These are phyloP conservation scores for Echinosophora koreensis DNA, from an alignment of 306 rosid species.

Conservation along the genomic window DNA sequence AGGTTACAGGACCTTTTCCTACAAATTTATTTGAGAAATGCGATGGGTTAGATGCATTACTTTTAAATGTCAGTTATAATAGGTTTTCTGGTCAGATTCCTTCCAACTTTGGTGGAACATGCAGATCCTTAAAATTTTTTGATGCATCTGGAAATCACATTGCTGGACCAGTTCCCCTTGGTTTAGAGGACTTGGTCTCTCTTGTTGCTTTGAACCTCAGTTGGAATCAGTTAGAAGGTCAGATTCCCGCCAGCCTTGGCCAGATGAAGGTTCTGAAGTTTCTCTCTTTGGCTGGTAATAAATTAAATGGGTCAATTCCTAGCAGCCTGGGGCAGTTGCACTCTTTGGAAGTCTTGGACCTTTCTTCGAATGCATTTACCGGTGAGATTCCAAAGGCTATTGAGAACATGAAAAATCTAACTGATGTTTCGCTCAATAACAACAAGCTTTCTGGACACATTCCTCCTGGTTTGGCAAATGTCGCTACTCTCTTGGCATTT, in stretches of 20 bases:
- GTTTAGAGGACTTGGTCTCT: conserved; percentile 58
- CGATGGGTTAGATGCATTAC: conserved; percentile 61
- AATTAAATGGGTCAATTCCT: conserved; percentile 72
- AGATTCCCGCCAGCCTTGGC: conserved; percentile 70
- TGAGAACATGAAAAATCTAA: conserved; percentile 68
- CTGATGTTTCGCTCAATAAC: conserved; percentile 71
- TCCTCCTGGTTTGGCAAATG: conserved; percentile 81
- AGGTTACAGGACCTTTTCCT: conserved; percentile 67
- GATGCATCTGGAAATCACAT: conserved; percentile 82
- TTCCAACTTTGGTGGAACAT: conserved; percentile 55
- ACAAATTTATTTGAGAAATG: conserved; percentile 68
- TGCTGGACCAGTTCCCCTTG: conserved; percentile 61
- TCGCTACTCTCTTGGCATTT: conserved; percentile 70
- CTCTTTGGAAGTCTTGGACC: conserved; percentile 75
- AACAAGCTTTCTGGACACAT: conserved; percentile 85
- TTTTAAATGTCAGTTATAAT: conserved; percentile 77
- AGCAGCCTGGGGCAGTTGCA: conserved; percentile 67
- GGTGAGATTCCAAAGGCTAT: conserved; percentile 81
- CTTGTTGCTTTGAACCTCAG: conserved; percentile 77
- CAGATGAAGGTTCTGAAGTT: conserved; percentile 61
- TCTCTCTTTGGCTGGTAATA: conserved; percentile 79
- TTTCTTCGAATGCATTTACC: conserved; percentile 70
- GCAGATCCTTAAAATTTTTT: conserved; percentile 67
- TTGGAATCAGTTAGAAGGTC: conserved; percentile 67
- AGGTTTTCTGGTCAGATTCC: conserved; percentile 70